Base-by-base conservation (phyloP, 345 rosid genomes). In the Linum usitatissimum region DNA sequence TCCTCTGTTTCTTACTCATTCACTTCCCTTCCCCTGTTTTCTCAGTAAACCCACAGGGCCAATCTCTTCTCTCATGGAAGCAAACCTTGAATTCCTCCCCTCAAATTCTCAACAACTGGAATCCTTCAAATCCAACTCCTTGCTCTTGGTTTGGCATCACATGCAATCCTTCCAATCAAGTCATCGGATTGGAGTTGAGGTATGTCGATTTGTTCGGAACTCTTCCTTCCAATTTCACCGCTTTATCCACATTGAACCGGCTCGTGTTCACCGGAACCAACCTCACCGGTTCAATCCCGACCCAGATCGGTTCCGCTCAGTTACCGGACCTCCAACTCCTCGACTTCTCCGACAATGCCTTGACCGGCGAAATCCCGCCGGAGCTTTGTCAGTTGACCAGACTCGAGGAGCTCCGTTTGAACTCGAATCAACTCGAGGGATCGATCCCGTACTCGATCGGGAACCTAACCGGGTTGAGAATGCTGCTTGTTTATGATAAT, bases 331-430 rank as follows among this genome's bases (percentile, higher is more conserved):
- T 82, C 67, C 68, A 57, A 0, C 65, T 61, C 66, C 66, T 91
- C 18, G 90, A 88, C 68, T 73, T 91, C 67, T 83, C 92, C 9
- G 88, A 77, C 72, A 91, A 91, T 76, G 80, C 77, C 38, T 73
- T 91, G 23, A 75, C 78, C 2, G 90, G 98, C 5, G 80, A 74
- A 36, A 76, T 91, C 70, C 96, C 96, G 1, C 62, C 36, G 0
- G 88, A 85, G 80, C 73, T 85, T 61, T 86, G 87, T 70, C 53
- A 61, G 60, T 74, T 86, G 84, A 13, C 34, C 51, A 65, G 65
- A 64, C 87, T 91, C 6, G 64, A 83, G 68, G 67, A 80, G 51
- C 87, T 91, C 36, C 60, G 69, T 63, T 73, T 91, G 67, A 88
- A 76, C 70, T 82, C 88, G 0, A 91, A 91, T 71, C 70, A 72